Base-by-base conservation (phyloP, 169 alveolate genomes). In the Besnoitia besnoiti region DNA sequence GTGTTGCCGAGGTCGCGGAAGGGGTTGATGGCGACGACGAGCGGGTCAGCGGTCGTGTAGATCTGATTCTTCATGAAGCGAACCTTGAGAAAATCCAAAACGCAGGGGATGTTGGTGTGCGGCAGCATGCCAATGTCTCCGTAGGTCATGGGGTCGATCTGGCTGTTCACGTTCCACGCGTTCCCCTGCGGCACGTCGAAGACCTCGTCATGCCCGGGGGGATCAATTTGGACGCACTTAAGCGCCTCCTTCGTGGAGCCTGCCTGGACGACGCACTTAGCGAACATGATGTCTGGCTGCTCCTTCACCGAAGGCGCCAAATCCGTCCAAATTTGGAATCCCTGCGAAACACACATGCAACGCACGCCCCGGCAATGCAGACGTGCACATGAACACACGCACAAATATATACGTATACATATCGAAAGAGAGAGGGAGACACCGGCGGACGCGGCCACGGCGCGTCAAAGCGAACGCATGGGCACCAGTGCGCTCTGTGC, bases 111-210 rank as follows among this genome's bases (percentile, higher is more conserved):
- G 85, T 97, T 96, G 7, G 98, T 97, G 93, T 97, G 98, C 39
- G 98, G 98, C 30, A 97, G 95, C 97, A 97, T 94, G 79, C 99
- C 99, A 62, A 97, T 97, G 89, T 97, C 99, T 51, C 98, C 98
- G 91, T 97, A 97, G 7, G 99, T 95, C 98, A 97, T 95, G 19
- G 99, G 99, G 89, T 97, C 99, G 85, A 97, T 96, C 77, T 97
- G 97, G 44, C 96, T 92, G 87, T 97, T 97, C 40, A 97, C 96
- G 59, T 96, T 96, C 98, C 98, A 97, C 55, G 98, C 98, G 73
- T 94, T 95, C 49, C 95, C 82, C 39, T 92, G 89, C 24, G 97
- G 97, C n/a, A 97, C 98, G 40, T 97, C 98, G 95, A 97, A 97
- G 40, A 33, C 30, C 16, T 79, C 79, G 79, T 39, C 61, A n/a